These are phyloP conservation scores for Silybum marianum DNA, from an alignment of 129 eudicot genomes.

Conservation along the genomic window DNA sequence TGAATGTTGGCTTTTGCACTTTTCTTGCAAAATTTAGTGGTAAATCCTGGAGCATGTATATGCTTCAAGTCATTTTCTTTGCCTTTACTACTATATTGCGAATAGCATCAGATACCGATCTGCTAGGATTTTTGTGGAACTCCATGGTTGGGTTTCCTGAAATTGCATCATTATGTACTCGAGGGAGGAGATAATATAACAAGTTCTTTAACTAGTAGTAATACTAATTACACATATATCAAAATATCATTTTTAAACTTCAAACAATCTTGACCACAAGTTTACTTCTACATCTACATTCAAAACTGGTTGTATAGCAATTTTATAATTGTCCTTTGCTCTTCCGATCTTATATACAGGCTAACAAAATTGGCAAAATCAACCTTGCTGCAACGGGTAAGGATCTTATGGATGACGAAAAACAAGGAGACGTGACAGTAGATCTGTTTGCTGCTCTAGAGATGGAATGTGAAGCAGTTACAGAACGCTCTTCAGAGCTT, in stretches of 20 bases:
- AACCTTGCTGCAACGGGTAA: conserved; percentile 99
- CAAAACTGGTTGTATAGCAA: conserved; percentile 18
- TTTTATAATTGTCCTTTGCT: background rate
- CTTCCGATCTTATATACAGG: conserved; percentile 45
- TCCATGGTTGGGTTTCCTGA: background rate
- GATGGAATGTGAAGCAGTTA: conserved; percentile 74
- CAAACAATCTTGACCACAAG: background rate
- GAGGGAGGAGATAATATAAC: background rate
- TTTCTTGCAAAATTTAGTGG: background rate
- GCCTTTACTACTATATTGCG: background rate
- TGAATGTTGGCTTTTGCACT: background rate
- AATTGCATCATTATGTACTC: background rate
- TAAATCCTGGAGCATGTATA: conserved; percentile 13
- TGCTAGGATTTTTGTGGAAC: background rate
- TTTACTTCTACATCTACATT: background rate
- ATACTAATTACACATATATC: background rate
- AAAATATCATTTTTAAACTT: background rate
- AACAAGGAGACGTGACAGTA: conserved; percentile 94
- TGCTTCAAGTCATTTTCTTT: too few relatives aligned
- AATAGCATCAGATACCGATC: background rate
- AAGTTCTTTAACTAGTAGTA: background rate
- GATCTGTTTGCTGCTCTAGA: conserved; percentile 91
- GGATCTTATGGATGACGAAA: conserved; percentile 99
- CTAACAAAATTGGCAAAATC: conserved; percentile 93
- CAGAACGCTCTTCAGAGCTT: conserved; percentile 82